Conservation (phyloP, 106 monocot genomes). For the Allium fistulosum region DNA sequence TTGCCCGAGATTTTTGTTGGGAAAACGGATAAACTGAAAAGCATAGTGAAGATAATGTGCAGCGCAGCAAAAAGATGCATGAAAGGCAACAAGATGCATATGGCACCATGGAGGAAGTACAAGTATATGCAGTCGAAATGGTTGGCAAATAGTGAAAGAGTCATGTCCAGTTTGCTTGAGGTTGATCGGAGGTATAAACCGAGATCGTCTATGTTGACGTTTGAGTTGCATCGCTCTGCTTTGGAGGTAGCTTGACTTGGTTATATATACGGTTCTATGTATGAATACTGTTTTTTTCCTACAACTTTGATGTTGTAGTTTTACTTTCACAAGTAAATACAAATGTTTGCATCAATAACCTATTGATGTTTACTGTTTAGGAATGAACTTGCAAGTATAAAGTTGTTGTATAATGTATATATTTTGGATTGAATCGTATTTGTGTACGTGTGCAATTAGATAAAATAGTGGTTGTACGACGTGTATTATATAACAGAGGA, state of each 20-base stretch:
- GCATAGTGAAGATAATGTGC: conserved; percentile 65
- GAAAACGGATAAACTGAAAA: conserved; percentile 44
- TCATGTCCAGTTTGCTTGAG: background rate
- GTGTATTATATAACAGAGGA: no score
- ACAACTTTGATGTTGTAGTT: no score
- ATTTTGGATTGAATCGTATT: no score
- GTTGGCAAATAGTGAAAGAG: conserved; percentile 37
- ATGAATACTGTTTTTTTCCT: no score
- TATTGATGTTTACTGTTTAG: no score
- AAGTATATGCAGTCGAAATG: conserved; percentile 93
- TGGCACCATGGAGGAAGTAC: conserved; percentile 88
- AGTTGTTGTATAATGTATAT: no score
- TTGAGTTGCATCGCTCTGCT: conserved; percentile 39
- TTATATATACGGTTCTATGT: no score
- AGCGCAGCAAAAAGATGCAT: conserved; percentile 73
- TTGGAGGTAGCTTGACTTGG: conserved; percentile 44
- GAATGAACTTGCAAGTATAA: no score
- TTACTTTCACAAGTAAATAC: no score
- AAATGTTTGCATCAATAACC: no score
- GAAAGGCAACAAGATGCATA: conserved; percentile 90
- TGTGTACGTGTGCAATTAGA: no score
- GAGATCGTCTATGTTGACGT: conserved; percentile 67
- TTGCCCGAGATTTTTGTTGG: conserved; percentile 90
- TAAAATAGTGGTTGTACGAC: no score
- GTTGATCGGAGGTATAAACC: conserved; percentile 13